Base-by-base conservation (phyloP, 2,329 filamentous ascomycete species). In the Penicillium sp. region DNA sequence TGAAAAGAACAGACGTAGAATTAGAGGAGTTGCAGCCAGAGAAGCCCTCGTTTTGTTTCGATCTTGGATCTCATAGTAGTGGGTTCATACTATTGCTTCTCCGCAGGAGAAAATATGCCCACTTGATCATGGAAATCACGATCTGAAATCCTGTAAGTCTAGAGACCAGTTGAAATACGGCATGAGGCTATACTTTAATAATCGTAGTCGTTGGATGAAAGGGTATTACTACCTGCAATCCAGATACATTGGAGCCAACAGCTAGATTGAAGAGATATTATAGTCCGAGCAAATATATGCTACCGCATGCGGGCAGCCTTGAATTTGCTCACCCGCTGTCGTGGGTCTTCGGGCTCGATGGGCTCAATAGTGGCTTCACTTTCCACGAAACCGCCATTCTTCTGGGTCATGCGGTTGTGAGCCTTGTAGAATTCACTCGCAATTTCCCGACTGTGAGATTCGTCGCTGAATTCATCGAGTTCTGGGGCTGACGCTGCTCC, bases 381-480 rank as follows among this genome's bases (percentile, higher is more conserved):
- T 40, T 78, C 75, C 52, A 84, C 67, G 61, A 95, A 94, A 2
- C 88, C 88, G 35, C 88, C 88, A 52, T 92, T 79, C 51, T 80
- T 76, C 50, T 87, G 79, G 37, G 95, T 88, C 64, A 93, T 81
- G 54, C 77, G 78, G 59, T 89, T 94, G 13, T 90, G 82, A 61
- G 85, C 73, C 30, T 78, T 80, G 60, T 94, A 84, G 62, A 94
- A 94, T 57, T 93, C 85, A 25, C 79, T 77, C 6, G 85, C 82
- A 10, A 94, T 80, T 60, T 94, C 84, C 45, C 85, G 80, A 36
- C 84, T 76, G 34, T 90, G 71, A 18, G 89, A 68, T 13, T 79
- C 72, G 4, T 84, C 77, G 51, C 95, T 84, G 26, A 90, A 70
- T 48, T 85, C 81, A 49, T 84, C 77, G 0, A 78, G 77, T 43